Base-by-base conservation (phyloP, 2,329 filamentous ascomycete genomes). In the Penicillium sp. region DNA sequence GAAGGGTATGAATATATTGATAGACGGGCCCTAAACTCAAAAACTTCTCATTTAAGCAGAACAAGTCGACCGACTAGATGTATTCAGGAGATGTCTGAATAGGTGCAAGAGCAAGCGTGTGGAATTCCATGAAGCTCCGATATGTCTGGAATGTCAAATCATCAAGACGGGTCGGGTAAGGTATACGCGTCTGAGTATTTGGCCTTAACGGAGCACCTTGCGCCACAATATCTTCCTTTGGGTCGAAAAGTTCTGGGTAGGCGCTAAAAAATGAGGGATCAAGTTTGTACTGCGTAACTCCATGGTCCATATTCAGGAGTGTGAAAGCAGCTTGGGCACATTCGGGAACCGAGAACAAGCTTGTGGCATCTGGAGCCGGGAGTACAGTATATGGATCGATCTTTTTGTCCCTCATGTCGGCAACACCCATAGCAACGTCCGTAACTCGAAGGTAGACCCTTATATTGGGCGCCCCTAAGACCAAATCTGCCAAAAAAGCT, bases 181-280 rank as follows among this genome's bases (percentile, higher is more conserved):
- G 33, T 23, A 55, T 14, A 5, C 46, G 25, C n/a, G 31, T 33
- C 45, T 55, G 53, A 3, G 33, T 25, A 39, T 45, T 39, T 11
- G 53, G 53, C 27, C 39, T 10, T 19, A 55, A 23, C 11, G 53
- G 53, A 45, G 51, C 51, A 3, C 53, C 53, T 11, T 51, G 26
- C 1, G 53, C 53, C 10, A 29, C 37, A 37, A 55, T 55, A n/a
- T 55, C 49, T 25, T 35, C 50, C 31, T 23, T 48, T 16, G 48
- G 50, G 39, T 57, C 55, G 21, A 44, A 57, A 4, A 57, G 55
- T 45, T 57, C 55, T 11, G 55, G 55, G n/a, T 57, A 53, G 3
- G 39, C 49, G 23, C 31, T 50, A 31, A 57, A 57, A 35, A 57
- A 57, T 7, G 50, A 35, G 10, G 55, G 55, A 37, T 57, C 55